Evolutionary conservation across 768 basidiomycete genomes (phyloP).

Genomic region (Pilatotrama ljubarskyi): DNA sequence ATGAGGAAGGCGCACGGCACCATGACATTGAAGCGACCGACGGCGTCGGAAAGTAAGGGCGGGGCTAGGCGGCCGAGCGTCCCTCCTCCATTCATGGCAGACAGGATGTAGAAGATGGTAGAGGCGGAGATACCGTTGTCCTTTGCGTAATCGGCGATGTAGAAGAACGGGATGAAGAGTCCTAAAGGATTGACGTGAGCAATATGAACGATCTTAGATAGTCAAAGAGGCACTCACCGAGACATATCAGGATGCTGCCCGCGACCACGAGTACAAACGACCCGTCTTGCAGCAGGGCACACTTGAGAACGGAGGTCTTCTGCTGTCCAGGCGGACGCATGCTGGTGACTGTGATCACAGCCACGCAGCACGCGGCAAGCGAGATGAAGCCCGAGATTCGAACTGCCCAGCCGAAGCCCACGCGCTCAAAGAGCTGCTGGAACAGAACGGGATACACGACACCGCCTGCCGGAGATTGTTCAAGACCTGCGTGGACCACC

Average conservation of each 20-base stretch:
- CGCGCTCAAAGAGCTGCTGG: slow-evolving; percentile 50
- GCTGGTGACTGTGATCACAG: slow-evolving; percentile 43
- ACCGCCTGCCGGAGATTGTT: slow-evolving; percentile 44
- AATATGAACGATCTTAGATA: background rate
- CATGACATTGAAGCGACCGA: slow-evolving; percentile 70
- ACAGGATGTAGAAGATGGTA: slow-evolving; percentile 55
- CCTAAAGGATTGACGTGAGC: slow-evolving; percentile 40
- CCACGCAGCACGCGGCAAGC: slow-evolving; percentile 41
- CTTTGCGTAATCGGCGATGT: slow-evolving; percentile 61
- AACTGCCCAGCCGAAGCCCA: slow-evolving; percentile 66
- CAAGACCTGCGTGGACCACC: background rate
- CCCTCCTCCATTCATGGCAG: slow-evolving; percentile 69
- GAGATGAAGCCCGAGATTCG: slow-evolving; percentile 57
- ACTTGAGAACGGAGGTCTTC: slow-evolving; percentile 27
- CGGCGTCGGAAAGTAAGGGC: slow-evolving; percentile 61
- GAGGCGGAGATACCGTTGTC: slow-evolving; percentile 38
- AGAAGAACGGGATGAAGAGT: slow-evolving; percentile 72
- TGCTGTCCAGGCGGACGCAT: slow-evolving; percentile 22
- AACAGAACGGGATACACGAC: slow-evolving; percentile 68
- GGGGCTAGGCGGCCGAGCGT: slow-evolving; percentile 66
- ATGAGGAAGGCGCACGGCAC: slow-evolving; percentile 61
- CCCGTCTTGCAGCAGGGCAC: slow-evolving; percentile 42
- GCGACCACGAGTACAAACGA: slow-evolving; percentile 54
- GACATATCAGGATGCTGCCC: slow-evolving; percentile 60
- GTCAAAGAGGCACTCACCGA: slow-evolving; percentile 42